Base-by-base conservation (phyloP, 169 alveolate genomes). In the Eimeria tenella region DNA sequence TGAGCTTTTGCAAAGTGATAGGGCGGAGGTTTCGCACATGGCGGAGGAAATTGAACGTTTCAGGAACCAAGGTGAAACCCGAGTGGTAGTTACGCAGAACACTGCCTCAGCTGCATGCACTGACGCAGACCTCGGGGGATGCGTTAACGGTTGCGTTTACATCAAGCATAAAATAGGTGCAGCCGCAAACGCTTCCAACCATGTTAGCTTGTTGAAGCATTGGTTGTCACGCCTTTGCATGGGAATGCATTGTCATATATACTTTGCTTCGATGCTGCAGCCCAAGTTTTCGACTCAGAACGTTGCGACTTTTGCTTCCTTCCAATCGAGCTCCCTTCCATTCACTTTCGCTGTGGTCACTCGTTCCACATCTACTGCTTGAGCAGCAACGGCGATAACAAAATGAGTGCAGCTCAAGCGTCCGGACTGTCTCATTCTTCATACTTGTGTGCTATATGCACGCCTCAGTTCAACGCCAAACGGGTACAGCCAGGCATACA, bases 321-420 rank as follows among this genome's bases (percentile, higher is more conserved):
- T 9, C 88, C 93, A 17, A 93, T 94, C 19, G 96, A 94, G 52
- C 84, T 88, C 49, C 94, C 96, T 50, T 71, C 96, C 31, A 58
- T 86, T n/a, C 94, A 94, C 87, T 87, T 94, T 31, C 81, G 82
- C 90, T 94, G 96, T 53, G 94, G 94, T 42, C 96, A 94, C 68
- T 86, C 96, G 21, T 94, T 75, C 31, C 96, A 94, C 65, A 25
- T 75, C 53, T 71, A 68, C 93, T 94, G 96, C 83, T 31, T 94
- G 81, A 55, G 77, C 94, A 73, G 56, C 87, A 84, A 84, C 92
- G 42, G 50, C 81, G 93, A 68, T 52, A 70, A 50, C 92, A 81
- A 93, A 60, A 19, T 93, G 3, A 71, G 42, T 4, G n/a, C 50
- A 42, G 71, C 17, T 77, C 68, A 93, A 13, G 19, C 81, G 58